phyloP scores from a whole-genome alignment of 371 early-diverging fungal species.

The Haplosporangium sp. region DNA sequence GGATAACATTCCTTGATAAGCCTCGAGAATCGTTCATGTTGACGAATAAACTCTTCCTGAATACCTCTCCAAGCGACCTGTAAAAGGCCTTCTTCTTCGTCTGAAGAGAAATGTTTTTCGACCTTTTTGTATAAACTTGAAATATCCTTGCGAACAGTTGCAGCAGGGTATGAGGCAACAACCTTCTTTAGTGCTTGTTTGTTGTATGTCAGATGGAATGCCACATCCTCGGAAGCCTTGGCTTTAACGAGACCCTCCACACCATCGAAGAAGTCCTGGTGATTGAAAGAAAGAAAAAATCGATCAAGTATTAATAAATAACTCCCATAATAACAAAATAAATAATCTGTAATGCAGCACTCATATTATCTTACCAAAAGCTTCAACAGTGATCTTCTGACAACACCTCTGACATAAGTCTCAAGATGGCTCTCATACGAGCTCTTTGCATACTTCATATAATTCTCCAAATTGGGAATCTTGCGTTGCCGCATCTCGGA shows the following conservation, averaged over 20 bases:
- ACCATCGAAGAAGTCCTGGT: slow-evolving; percentile 94
- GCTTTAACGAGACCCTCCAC: slow-evolving; percentile 86
- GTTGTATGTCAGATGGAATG: slow-evolving; percentile 87
- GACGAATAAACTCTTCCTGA: slow-evolving; percentile 87
- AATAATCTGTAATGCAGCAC: background rate
- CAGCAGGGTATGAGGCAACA: slow-evolving; percentile 83
- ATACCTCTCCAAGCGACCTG: slow-evolving; percentile 94
- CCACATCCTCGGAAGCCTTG: slow-evolving; percentile 82
- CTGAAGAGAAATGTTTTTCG: slow-evolving; percentile 88
- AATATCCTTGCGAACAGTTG: slow-evolving; percentile 86
- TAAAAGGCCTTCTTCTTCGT: slow-evolving; percentile 82
- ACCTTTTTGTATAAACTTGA: slow-evolving; percentile 90
- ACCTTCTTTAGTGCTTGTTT: slow-evolving; percentile 89
- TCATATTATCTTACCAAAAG: slow-evolving; percentile 68
- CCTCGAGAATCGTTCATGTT: slow-evolving; percentile 84
- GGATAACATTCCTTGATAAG: slow-evolving; percentile 89
- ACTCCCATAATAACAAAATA: background rate
- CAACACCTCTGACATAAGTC: slow-evolving; percentile 87
- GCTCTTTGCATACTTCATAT: slow-evolving; percentile 86
- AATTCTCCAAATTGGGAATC: slow-evolving; percentile 73
- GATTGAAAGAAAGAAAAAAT: background rate
- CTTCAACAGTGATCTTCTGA: slow-evolving; percentile 88
- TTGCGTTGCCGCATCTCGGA: slow-evolving; percentile 79
- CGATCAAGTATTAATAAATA: background rate
- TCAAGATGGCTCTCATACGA: slow-evolving; percentile 86